Conservation (phyloP, 164 flowering plant genomes). For the Annona cherimola region DNA sequence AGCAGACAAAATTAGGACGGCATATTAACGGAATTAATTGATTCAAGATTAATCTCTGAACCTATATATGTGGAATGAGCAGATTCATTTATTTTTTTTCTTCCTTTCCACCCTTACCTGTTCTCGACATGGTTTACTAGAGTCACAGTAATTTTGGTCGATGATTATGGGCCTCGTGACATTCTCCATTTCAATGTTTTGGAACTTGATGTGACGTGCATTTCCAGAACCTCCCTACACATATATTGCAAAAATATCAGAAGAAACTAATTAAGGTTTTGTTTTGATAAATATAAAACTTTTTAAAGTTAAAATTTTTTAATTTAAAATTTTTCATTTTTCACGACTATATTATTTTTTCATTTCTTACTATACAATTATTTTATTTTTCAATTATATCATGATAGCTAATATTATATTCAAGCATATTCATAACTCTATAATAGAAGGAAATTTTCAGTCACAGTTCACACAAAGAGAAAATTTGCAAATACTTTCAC, state of each 20-base stretch:
- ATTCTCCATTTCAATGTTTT: constrained; percentile 35
- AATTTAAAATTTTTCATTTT: too few species aligned
- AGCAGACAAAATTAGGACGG: neutral
- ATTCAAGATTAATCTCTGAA: neutral
- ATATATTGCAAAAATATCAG: neutral
- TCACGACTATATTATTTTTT: too few species aligned
- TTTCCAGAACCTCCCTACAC: constrained; percentile 48
- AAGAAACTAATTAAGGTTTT: too few species aligned
- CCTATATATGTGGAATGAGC: neutral
- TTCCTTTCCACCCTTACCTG: constrained; percentile 22
- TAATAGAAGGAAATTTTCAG: neutral
- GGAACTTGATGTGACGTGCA: constrained; percentile 38
- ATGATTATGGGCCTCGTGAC: constrained; percentile 47
- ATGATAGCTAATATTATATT: neutral
- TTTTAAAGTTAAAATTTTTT: too few species aligned
- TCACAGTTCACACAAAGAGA: neutral
- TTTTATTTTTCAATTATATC: neutral
- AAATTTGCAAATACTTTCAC: neutral
- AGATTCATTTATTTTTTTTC: neutral
- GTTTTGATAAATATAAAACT: neutral
- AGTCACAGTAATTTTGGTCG: constrained; percentile 51
- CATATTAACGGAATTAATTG: too few species aligned
- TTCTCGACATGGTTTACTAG: constrained; percentile 27
- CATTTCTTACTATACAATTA: too few species aligned
- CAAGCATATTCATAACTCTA: neutral